Evolutionary conservation across 169 alveolate genomes (phyloP).

Genomic region (Cryptosporidium tyzzeri): DNA sequence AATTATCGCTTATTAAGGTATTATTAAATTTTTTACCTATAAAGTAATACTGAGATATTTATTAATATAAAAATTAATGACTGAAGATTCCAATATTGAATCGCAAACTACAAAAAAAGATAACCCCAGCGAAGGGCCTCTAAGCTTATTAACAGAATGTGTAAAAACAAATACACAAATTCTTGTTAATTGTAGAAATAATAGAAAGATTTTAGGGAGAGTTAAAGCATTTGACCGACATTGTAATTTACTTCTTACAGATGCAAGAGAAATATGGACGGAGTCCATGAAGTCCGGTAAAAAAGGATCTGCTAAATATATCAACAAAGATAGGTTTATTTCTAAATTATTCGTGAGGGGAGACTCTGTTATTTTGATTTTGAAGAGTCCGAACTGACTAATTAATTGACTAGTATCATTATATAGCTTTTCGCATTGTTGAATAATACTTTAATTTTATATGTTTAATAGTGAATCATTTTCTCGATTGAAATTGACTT

Average conservation of each 20-base stretch:
- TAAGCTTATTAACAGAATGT: conserved; percentile 93
- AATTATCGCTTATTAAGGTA: too few relatives aligned
- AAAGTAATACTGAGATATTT: neutral
- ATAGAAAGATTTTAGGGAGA: conserved; percentile 96
- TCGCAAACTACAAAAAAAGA: conserved; percentile 85
- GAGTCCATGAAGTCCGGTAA: conserved; percentile 91
- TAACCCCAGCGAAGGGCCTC: conserved; percentile 95
- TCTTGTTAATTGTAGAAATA: conserved; percentile 95
- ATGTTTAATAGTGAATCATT: neutral
- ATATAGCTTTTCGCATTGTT: conserved; percentile 1
- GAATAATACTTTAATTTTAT: neutral
- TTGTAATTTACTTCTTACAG: conserved; percentile 96
- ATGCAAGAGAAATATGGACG: conserved; percentile 98
- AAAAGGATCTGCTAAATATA: conserved; percentile 87
- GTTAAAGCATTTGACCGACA: conserved; percentile 98
- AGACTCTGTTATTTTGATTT: conserved; percentile 95
- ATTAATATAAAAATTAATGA: conserved; percentile 7
- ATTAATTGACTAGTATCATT: neutral
- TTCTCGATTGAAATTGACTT: neutral
- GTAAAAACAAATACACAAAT: conserved; percentile 96
- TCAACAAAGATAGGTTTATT: conserved; percentile 95
- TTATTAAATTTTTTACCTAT: neutral
- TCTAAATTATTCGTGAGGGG: conserved; percentile 97
- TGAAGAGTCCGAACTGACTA: conserved; percentile 94
- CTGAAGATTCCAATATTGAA: conserved; percentile 19